These are phyloP conservation scores for Chamaenerion angustifolium DNA, from an alignment of 345 rosid species.

Conservation along the genomic window DNA sequence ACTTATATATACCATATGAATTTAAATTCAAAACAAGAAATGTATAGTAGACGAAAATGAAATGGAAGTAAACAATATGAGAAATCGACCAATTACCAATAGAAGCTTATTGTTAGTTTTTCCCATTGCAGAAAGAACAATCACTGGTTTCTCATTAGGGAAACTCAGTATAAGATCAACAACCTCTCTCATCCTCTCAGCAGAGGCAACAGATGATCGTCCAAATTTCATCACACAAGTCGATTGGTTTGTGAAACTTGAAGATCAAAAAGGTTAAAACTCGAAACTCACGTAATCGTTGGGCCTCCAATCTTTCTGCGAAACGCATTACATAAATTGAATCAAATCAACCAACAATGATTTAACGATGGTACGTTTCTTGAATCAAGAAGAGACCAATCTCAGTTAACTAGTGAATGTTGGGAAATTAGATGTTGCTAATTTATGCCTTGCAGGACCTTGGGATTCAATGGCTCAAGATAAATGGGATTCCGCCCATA, in stretches of 20 bases:
- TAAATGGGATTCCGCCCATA: too few species aligned
- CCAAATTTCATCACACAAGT: conserved; percentile 60
- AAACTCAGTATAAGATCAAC: conserved; percentile 71
- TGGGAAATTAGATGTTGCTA: too few species aligned
- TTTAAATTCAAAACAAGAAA: not conserved
- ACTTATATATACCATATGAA: too few species aligned
- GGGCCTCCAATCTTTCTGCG: conserved; percentile 5
- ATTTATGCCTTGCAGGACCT: too few species aligned
- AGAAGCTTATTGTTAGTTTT: too few species aligned
- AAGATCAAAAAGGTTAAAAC: not conserved
- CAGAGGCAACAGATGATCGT: conserved; percentile 79
- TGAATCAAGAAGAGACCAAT: too few species aligned
- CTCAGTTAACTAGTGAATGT: too few species aligned
- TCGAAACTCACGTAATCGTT: not conserved
- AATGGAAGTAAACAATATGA: not conserved
- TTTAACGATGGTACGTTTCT: too few species aligned
- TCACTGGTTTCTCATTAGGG: conserved; percentile 46
- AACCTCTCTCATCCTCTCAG: conserved; percentile 76
- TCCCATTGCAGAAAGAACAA: too few species aligned
- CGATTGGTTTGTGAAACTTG: not conserved
- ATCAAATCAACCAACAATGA: not conserved
- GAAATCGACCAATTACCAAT: too few species aligned
- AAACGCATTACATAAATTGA: not conserved
- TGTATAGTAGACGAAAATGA: not conserved
- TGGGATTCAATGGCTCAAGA: too few species aligned